Conservation (phyloP, 2,329 filamentous ascomycete species). For the Periconia digitata region DNA sequence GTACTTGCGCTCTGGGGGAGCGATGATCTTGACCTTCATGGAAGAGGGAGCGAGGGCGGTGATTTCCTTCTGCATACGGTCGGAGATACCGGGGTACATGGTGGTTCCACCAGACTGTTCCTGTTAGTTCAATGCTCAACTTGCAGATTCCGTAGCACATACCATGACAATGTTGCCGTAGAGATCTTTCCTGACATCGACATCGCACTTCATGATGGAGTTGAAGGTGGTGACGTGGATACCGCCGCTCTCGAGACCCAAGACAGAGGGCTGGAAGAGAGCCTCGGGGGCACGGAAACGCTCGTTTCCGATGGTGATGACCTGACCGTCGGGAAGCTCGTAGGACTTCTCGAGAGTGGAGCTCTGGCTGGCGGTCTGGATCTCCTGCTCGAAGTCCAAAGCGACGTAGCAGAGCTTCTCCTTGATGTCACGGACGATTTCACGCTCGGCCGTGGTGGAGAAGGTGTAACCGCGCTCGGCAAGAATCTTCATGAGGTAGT, state of each 20-base stretch:
- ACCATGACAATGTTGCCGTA: conserved; percentile 99
- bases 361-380: conserved; percentile 98
- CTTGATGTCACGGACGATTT: conserved; percentile 99
- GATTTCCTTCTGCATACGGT: conserved; percentile 99
- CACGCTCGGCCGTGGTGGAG: conserved; percentile 99
- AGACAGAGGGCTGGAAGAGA: conserved; percentile 97
- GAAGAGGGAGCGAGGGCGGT: conserved; percentile 97
- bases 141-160: conserved; percentile 47
- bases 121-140: conserved; percentile 38
- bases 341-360: conserved; percentile 99
- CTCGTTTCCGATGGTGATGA: conserved; percentile 99
- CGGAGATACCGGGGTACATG: conserved; percentile 99
- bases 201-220: conserved; percentile 99
- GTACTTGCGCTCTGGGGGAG: conserved; percentile 99
- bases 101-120: conserved; percentile 97
- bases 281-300: conserved; percentile 99
- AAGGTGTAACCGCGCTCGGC: conserved; percentile 99
- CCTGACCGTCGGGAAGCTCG: conserved; percentile 98
- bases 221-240: conserved; percentile 99
- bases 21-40: conserved; percentile 99
- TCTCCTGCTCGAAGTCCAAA: conserved; percentile 99
- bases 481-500: conserved; percentile 99
- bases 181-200: conserved; percentile 99
- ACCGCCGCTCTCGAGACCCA: conserved; percentile 97
- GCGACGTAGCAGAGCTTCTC: conserved; percentile 99